Base-by-base conservation (phyloP, 192 early-diverging fungal genomes). In the Umbelopsis sp. region DNA sequence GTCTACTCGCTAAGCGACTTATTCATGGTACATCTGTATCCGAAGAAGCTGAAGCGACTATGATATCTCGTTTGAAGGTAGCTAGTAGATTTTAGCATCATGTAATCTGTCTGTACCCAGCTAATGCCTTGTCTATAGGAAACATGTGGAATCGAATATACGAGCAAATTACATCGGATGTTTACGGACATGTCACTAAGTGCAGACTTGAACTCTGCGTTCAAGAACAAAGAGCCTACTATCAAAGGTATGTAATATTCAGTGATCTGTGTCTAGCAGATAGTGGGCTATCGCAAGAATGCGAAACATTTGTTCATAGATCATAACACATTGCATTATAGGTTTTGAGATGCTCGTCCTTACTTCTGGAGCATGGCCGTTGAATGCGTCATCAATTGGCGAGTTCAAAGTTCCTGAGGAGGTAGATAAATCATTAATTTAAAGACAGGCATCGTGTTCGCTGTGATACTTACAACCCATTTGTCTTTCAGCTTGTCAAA, bases 141-240 rank as follows among this genome's bases (percentile, higher is more conserved):
- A 55, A 83, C 87, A 12, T 96, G 94, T 67, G 94, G 94, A 22
- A 81, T 90, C 7, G 94, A 96, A 73, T 96, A 94, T 75, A 95
- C 93, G 18, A 81, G 80, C 21, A 95, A 95, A 70, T 74, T 96
- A 45, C 92, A 94, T 65, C 81, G 90, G 13, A 96, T 96, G 94
- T 93, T 94, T 74, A 93, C 91, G 10, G 94, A 96, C 73, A 89
- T 94, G 78, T 81, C 89, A 11, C 70, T 95, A 47, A 94, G 91
- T 66, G 73, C 79, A 21, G 93, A 95, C 41, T 66, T 93, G 23
- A 79, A 92, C 72, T 51, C 73, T 2, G 70, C 75, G 44, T 92
- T 90, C 72, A 74, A 66, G 58, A 44, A 72, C 41, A 82, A 69
- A 37, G 67, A 74, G 13, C 52, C 81, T 16, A 82, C 73, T 20